Conservation (phyloP, 306 rosid genomes). For the Alnus glutinosa region DNA sequence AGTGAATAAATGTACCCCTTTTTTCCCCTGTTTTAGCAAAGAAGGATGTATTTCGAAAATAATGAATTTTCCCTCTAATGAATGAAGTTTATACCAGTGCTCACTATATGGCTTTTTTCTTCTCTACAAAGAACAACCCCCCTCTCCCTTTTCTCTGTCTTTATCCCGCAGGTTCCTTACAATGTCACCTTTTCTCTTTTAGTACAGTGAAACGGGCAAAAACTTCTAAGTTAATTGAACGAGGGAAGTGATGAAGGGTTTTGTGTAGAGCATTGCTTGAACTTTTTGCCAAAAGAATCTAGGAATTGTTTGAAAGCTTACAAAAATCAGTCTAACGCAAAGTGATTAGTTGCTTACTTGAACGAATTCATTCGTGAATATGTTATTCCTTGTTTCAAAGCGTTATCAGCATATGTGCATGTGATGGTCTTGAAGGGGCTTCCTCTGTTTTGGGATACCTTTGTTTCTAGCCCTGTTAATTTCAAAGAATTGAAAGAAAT, state of each 20-base stretch:
- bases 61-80: not conserved
- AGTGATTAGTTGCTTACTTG: too few species aligned
- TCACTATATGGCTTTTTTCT: not conserved
- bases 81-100: not conserved
- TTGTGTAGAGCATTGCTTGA: not conserved
- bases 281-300: not conserved
- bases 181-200: not conserved
- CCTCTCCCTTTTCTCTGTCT: not conserved
- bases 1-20: too few species aligned
- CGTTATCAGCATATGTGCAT: too few species aligned
- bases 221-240: not conserved
- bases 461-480: too few species aligned
- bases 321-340: too few species aligned
- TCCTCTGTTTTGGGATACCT: too few species aligned
- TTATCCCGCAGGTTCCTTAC: not conserved
- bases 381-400: too few species aligned
- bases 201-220: not conserved
- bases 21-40: too few species aligned
- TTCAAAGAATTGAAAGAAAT: too few species aligned
- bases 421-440: too few species aligned
- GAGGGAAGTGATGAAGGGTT: not conserved
- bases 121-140: not conserved
- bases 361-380: too few species aligned
- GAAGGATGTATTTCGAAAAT: not conserved
- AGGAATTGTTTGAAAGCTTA: too few species aligned